Evolutionary conservation across 75 land plant species (phyloP).

Genomic region (Picea sitchensis): DNA sequence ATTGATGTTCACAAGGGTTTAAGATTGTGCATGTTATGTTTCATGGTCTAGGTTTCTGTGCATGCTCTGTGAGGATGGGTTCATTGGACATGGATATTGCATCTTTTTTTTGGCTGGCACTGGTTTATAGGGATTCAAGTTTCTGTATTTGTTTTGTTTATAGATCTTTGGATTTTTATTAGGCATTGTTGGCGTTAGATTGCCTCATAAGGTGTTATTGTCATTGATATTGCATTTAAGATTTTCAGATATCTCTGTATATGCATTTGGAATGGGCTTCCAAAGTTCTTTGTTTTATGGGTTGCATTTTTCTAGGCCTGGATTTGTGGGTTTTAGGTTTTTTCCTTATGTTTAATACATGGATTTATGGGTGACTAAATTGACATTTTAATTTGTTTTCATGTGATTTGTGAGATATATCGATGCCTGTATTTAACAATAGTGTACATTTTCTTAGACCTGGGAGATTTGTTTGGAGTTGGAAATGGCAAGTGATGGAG

Average conservation of each 20-base stretch:
- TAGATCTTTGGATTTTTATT: neutral
- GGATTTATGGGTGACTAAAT: too few relatives aligned
- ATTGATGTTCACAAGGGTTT: neutral
- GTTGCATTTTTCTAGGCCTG: neutral
- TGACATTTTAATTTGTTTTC: too few relatives aligned
- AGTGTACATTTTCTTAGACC: neutral
- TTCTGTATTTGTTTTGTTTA: neutral
- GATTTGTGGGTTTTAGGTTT: too few relatives aligned
- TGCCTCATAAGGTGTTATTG: neutral
- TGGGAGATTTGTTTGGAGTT: neutral
- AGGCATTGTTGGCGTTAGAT: neutral
- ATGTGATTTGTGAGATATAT: too few relatives aligned
- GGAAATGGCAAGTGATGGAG: constrained; percentile 61
- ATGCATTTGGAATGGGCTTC: neutral
- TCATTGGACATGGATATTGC: neutral
- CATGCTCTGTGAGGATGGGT: neutral
- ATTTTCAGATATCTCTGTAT: neutral
- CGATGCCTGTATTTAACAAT: too few relatives aligned
- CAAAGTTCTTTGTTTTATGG: neutral
- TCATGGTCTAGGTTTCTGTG: neutral
- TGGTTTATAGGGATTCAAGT: too few relatives aligned
- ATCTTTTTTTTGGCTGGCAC: neutral
- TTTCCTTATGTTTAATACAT: too few relatives aligned
- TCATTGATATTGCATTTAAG: neutral
- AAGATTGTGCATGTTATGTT: too few relatives aligned